phyloP scores from a whole-genome alignment of 345 rosid species.

The Salix exigua region DNA sequence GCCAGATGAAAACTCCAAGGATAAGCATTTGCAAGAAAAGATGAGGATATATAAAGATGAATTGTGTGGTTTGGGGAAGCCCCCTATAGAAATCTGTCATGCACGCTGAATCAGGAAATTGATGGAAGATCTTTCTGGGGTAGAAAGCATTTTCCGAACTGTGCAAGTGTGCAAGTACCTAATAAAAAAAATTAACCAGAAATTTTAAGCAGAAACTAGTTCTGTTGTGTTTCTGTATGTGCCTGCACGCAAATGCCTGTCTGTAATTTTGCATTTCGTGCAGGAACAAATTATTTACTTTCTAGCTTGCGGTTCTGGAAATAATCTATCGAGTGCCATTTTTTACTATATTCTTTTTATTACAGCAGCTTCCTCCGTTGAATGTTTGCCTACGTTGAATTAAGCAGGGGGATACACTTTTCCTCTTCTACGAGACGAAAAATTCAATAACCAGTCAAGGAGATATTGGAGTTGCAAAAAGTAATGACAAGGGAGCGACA shows the following conservation, averaged over 20 bases:
- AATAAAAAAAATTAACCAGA: neutral
- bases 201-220: too few species aligned
- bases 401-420: constrained; percentile 64
- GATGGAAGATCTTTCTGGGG: neutral
- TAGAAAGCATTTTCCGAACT: neutral
- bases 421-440: constrained; percentile 79
- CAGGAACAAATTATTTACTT: neutral
- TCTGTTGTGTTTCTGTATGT: neutral
- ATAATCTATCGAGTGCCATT: neutral
- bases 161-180: neutral
- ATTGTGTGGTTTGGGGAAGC: neutral
- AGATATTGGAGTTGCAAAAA: constrained; percentile 85
- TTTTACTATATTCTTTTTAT: neutral
- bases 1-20: neutral
- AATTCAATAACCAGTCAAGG: constrained; percentile 82
- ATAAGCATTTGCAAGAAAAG: neutral
- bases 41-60: neutral
- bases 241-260: neutral
- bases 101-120: neutral
- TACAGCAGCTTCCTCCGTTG: neutral
- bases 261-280: neutral
- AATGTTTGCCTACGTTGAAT: neutral
- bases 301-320: neutral
- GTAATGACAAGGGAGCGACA: constrained; percentile 79
- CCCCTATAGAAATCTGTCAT: neutral